Conservation (phyloP, 2,329 filamentous ascomycete species). For the Cryphonectria naterciae region DNA sequence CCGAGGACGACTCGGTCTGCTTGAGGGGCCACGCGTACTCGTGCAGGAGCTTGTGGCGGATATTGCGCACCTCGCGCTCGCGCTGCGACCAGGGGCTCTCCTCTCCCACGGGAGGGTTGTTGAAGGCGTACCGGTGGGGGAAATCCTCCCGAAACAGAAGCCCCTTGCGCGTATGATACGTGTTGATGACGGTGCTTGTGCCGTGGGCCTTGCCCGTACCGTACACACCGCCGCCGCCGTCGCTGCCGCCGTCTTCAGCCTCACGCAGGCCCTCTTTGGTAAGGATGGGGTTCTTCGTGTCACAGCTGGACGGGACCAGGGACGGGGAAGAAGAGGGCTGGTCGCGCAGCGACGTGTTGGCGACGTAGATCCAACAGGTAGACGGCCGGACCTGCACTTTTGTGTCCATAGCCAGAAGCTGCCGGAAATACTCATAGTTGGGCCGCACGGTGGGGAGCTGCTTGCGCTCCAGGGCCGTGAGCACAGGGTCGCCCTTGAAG, state of each 20-base stretch:
- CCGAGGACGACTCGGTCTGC: constrained; percentile 60
- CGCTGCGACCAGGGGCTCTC: constrained; percentile 47
- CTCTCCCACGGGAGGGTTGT: constrained; percentile 51
- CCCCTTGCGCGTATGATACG: constrained; percentile 26
- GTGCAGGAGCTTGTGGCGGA: constrained; percentile 56
- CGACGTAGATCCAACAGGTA: constrained; percentile 63
- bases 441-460: constrained; percentile 61
- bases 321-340: constrained; percentile 31
- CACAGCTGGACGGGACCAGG: constrained; percentile 41
- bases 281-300: constrained; percentile 43
- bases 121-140: constrained; percentile 60
- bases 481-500: constrained; percentile 68
- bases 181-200: constrained; percentile 20
- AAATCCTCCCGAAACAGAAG: constrained; percentile 51
- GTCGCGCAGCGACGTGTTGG: constrained; percentile 53
- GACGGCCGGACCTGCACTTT: constrained; percentile 59
- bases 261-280: constrained; percentile 22
- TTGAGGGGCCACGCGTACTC: constrained; percentile 61
- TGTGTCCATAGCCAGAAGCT: constrained; percentile 58
- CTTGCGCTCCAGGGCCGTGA: constrained; percentile 62
- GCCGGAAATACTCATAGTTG: constrained; percentile 65
- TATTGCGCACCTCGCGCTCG: constrained; percentile 42
- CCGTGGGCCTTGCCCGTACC: constrained; percentile 4
- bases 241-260: constrained; percentile 21
- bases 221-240: constrained; percentile 10